Base-by-base conservation (phyloP, 1,139 yeast species). In the Saccharomyces hybrid region DNA sequence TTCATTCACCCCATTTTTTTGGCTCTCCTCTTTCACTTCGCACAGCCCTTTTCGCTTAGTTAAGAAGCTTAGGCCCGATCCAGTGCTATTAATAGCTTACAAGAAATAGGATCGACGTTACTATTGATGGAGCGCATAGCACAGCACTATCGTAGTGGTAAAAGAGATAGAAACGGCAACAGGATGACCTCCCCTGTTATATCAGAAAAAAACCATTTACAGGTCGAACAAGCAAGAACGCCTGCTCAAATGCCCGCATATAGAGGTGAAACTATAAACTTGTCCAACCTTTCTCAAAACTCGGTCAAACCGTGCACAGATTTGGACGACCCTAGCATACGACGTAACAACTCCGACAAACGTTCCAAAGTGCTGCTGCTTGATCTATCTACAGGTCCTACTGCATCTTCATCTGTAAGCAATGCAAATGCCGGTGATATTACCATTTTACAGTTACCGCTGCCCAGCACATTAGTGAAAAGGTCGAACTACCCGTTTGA, bases 391-490 rank as follows among this genome's bases (percentile, higher is more conserved):
- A 16, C 44, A 8, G 44, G 44, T 6, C 44, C 44, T 8, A 38
- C 7, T 3, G 5, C 44, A 8, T 16, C 19, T 21, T 16, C 44
- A 38, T 38, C 11, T 19, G 4, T 9, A 38, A 21, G 11, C 11
- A 38, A 38, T 38, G 9, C 44, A 16, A 38, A 38, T 16, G n/a
- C 24, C 12, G 19, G 19, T 12, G 44, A 38, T 38, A 38, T 38
- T 11, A 38, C 44, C 5, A n/a, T 38, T 38, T 19, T 38, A 11
- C 19, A 21, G 44, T 8, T 38, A 11, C 44, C 44, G 16, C 48
- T 86, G 26, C 95, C 95, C 1, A 81, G 88, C 42, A 86, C 93
- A 0, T 73, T 86, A 50, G 73, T 86, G 56, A 84, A 83, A 64
- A 76, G 95, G 54, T 76, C 81, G 14, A 81, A 79, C 52, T 84